Base-by-base conservation (phyloP, 106 monocot species). In the Dendrobium nobile region DNA sequence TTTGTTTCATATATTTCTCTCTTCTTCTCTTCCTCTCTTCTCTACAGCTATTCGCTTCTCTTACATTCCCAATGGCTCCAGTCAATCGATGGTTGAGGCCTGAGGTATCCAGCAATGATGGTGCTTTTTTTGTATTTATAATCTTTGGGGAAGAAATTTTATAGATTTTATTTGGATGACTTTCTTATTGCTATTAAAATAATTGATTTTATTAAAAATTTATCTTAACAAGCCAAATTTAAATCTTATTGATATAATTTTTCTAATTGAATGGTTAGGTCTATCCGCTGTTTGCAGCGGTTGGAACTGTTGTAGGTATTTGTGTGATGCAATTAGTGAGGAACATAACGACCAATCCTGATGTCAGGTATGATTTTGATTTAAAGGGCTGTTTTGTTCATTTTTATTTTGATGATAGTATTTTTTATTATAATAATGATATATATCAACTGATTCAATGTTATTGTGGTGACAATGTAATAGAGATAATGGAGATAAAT, bases 281-380 rank as follows among this genome's bases (percentile, higher is more conserved):
- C 7, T 95, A 95, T 73, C 95, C 95, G 22, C 82, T 95, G 33
- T 92, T 95, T 72, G 79, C 80, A 1, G 85, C 90, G 3, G 90
- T 91, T 26, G 95, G 95, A 27, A 80, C 82, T 15, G 95, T 90
- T 43, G 90, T 95, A 9, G 90, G 92, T 41, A 87, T 95, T 9
- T 95, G 92, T 61, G 88, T 75, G 15, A 80, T 92, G 77, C 88
- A 85, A 61, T 81, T 95, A 73, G 75, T 88, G 13, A 64, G 95
- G 8, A 95, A 95, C 84, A 92, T 95, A 82, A 77, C 84, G 20
- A 81, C 73, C 51, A 95, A 95, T 75, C 95, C 95, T 24, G 92
- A 95, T 86, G 95, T 95, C 22, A 95, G 95, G 95, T 95, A 84
- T n/a, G 64, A 8, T 64, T 3, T 37, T 10, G 13, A 13, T 51